Conservation (phyloP, 2,329 filamentous ascomycete species). For the Paracorniculantispora psalliotae region DNA sequence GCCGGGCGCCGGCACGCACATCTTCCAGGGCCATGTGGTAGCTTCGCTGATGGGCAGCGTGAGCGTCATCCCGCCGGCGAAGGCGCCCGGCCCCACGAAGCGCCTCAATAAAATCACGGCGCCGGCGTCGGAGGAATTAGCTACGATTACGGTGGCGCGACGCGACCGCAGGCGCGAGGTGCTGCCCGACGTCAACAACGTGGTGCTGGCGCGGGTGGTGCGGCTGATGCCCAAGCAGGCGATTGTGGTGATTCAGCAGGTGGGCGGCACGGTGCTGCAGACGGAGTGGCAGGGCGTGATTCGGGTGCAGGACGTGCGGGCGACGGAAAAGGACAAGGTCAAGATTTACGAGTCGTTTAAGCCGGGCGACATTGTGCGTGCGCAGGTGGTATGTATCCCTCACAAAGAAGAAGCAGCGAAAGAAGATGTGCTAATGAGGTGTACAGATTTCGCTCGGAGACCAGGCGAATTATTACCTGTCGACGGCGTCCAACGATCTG, state of each 20-base stretch:
- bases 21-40: slow-evolving; percentile 69
- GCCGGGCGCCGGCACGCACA: slow-evolving; percentile 78
- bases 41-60: slow-evolving; percentile 78
- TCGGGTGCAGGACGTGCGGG: slow-evolving; percentile 83
- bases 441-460: slow-evolving; percentile 82
- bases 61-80: slow-evolving; percentile 45
- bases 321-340: slow-evolving; percentile 93
- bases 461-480: slow-evolving; percentile 92
- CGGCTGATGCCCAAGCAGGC: slow-evolving; percentile 82
- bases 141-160: slow-evolving; percentile 53
- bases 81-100: slow-evolving; percentile 47
- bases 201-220: slow-evolving; percentile 79
- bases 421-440: not conserved
- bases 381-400: slow-evolving; percentile 73
- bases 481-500: slow-evolving; percentile 83
- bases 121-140: slow-evolving; percentile 37
- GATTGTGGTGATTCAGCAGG: slow-evolving; percentile 78
- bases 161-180: slow-evolving; percentile 58
- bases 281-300: slow-evolving; percentile 84
- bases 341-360: slow-evolving; percentile 87
- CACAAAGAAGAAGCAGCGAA: no score
- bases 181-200: slow-evolving; percentile 73
- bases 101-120: slow-evolving; percentile 54
- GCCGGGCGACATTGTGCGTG: slow-evolving; percentile 86
- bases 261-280: slow-evolving; percentile 65